Conservation (phyloP, 2,329 filamentous ascomycete species). For the Fusarium torreyae region DNA sequence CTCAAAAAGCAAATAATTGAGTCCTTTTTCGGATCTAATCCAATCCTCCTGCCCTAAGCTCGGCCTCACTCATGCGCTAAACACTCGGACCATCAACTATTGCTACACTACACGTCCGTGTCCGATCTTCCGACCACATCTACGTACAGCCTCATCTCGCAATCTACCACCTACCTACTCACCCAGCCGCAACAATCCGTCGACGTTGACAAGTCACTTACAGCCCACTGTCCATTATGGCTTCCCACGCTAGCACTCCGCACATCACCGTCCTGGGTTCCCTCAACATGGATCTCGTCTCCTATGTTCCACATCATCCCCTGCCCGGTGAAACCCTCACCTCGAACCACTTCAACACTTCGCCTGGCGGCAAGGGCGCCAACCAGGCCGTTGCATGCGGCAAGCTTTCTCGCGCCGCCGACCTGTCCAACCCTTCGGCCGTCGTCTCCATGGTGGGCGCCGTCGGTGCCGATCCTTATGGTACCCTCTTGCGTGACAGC, state of each 20-base stretch:
- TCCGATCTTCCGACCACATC: conserved; percentile 22
- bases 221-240: conserved; percentile 36
- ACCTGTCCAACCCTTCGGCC: conserved; percentile 55
- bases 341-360: conserved; percentile 81
- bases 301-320: conserved; percentile 87
- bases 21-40: background rate
- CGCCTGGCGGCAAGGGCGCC: conserved; percentile 92
- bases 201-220: background rate
- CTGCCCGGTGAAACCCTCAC: conserved; percentile 90
- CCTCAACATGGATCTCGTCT: conserved; percentile 94
- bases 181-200: conserved; percentile 6
- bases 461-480: conserved; percentile 79
- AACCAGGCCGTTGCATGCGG: conserved; percentile 95
- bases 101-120: conserved; percentile 8
- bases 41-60: background rate
- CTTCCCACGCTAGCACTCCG: conserved; percentile 46
- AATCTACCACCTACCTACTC: background rate
- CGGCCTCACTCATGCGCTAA: conserved; percentile 3
- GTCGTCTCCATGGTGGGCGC: conserved; percentile 80
- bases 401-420: conserved; percentile 76
- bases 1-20: background rate
- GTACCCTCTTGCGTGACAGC: conserved; percentile 69
- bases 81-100: conserved; percentile 2
- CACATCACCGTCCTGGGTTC: conserved; percentile 90
- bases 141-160: conserved; percentile 12